A percentile compares a stretch with the other conserved stretches of the same genome.
Evolutionary conservation across 2,329 filamentous ascomycete genomes (phyloP).

Genomic region (Tolypocladium nubicola): DNA sequence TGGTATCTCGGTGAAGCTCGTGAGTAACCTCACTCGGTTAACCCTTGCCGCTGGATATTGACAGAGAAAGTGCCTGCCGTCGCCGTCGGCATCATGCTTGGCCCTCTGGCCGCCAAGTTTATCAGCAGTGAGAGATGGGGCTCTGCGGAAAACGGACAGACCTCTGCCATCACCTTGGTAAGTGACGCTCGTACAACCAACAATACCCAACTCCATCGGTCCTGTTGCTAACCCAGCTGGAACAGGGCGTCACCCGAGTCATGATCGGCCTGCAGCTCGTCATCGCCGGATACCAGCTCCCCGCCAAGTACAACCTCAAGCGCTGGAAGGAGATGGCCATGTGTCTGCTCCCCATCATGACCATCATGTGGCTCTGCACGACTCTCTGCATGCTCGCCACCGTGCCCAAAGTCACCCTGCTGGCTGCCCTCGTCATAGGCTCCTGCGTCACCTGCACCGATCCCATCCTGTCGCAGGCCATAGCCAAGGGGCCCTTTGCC

Average conservation of each 20-base stretch:
- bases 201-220: not conserved
- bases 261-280: slow-evolving; percentile 54
- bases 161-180: slow-evolving; percentile 28
- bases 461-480: slow-evolving; percentile 49
- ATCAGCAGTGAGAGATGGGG: slow-evolving; percentile 28
- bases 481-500: slow-evolving; percentile 50
- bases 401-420: slow-evolving; percentile 41
- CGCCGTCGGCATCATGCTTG: slow-evolving; percentile 40
- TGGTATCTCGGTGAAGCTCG: slow-evolving; percentile 46
- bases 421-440: slow-evolving; percentile 45
- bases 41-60: not conserved
- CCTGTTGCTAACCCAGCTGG: not conserved
- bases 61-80: slow-evolving; percentile 40
- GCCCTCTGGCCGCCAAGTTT: slow-evolving; percentile 43
- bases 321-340: slow-evolving; percentile 44
- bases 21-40: slow-evolving; percentile 16
- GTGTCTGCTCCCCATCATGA: slow-evolving; percentile 49
- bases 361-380: slow-evolving; percentile 45
- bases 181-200: not conserved
- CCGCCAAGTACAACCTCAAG: slow-evolving; percentile 39
- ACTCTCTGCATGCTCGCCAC: slow-evolving; percentile 43
- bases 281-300: slow-evolving; percentile 52
- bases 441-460: slow-evolving; percentile 53
- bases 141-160: slow-evolving; percentile 15
- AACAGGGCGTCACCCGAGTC: slow-evolving; percentile 40